phyloP scores from a whole-genome alignment of 805 yeast species.

The Lachancea kluyveri region DNA sequence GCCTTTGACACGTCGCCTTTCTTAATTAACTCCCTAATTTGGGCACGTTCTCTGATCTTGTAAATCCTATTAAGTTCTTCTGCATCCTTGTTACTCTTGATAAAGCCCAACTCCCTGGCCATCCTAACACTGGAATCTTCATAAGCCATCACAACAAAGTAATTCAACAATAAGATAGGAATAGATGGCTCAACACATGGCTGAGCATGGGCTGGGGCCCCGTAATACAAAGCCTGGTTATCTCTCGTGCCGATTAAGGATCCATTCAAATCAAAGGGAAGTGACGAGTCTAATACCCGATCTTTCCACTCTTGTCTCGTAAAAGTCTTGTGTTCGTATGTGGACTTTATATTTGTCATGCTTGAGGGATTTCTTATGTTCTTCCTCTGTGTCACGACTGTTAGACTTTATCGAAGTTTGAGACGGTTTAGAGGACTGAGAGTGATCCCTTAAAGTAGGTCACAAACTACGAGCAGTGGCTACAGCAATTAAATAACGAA shows the following conservation, averaged over 20 bases:
- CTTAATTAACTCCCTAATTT: constrained; percentile 21
- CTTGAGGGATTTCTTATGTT: no score
- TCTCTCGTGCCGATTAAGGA: constrained; percentile 1
- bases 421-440: no score
- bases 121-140: constrained; percentile 58
- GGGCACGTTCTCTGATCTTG: constrained; percentile 22
- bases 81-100: constrained; percentile 20
- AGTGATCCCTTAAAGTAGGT: no score
- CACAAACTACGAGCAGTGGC: no score
- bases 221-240: no score
- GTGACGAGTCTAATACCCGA: constrained; percentile 15
- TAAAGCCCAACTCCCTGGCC: constrained; percentile 46
- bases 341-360: constrained; percentile 10
- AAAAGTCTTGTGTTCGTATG: constrained; percentile 19
- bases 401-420: no score
- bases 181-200: constrained; percentile 35
- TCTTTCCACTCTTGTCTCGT: constrained; percentile 26
- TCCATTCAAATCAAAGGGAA: constrained; percentile 8
- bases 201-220: no score
- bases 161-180: constrained; percentile 52
- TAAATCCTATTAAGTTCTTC: constrained; percentile 27
- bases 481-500: no score
- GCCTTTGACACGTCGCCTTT: constrained; percentile 23
- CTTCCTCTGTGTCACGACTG: no score
- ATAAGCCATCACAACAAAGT: constrained; percentile 73